phyloP scores from a whole-genome alignment of 257 asterid species.

The Vinca minor region DNA sequence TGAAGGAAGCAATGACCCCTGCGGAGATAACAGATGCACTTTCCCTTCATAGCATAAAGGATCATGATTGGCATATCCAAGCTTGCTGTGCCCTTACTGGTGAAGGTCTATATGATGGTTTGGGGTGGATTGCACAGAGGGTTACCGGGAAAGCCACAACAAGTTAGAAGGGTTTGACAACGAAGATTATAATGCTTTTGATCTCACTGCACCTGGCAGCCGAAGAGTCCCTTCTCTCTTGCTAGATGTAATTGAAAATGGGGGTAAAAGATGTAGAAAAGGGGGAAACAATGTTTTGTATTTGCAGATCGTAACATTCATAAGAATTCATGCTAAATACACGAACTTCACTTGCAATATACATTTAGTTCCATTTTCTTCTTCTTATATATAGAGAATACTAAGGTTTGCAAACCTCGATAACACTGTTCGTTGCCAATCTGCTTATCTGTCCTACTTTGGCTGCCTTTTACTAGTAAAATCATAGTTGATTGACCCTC shows the following conservation, averaged over 20 bases:
- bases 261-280: neutral
- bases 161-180: slow-evolving; percentile 46
- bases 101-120: slow-evolving; percentile 87
- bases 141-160: slow-evolving; percentile 78
- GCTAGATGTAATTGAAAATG: too few species aligned
- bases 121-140: slow-evolving; percentile 94
- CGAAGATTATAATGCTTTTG: too few species aligned
- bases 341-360: too few species aligned
- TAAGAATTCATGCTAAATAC: slow-evolving; percentile 3
- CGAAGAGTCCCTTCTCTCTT: too few species aligned
- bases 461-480: too few species aligned
- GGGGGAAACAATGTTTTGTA: neutral
- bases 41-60: slow-evolving; percentile 90
- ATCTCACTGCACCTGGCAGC: too few species aligned
- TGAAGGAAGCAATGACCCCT: slow-evolving; percentile 97
- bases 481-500: too few species aligned
- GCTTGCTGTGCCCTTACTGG: slow-evolving; percentile 94
- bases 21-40: slow-evolving; percentile 93
- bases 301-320: neutral
- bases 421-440: too few species aligned
- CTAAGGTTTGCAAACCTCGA: too few species aligned
- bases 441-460: too few species aligned
- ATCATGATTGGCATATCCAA: slow-evolving; percentile 98
- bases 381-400: too few species aligned
- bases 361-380: too few species aligned